Conservation (phyloP, 176 grass and related monocot species). For the Dactylis glomerata region DNA sequence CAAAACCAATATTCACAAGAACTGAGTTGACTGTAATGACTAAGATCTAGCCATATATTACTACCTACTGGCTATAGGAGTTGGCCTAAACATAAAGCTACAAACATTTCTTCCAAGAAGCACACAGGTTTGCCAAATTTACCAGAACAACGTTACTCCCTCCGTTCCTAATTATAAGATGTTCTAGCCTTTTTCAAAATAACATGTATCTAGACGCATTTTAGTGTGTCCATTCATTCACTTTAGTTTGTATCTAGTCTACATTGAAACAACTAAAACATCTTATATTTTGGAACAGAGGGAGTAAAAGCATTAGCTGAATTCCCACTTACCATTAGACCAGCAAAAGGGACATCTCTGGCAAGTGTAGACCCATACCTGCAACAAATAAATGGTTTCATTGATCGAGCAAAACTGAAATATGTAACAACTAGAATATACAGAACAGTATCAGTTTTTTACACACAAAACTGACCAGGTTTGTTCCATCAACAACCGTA, state of each 20-base stretch:
- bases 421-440: conserved; percentile 10
- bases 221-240: no score
- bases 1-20: neutral
- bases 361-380: conserved; percentile 98
- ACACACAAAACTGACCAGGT: neutral
- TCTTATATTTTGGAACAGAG: no score
- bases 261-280: no score
- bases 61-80: conserved; percentile 14
- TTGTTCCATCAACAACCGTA: neutral
- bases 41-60: neutral
- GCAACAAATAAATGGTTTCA: conserved; percentile 19
- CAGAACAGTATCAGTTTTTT: conserved; percentile 3
- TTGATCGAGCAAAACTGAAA: conserved; percentile 23
- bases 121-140: conserved; percentile 11
- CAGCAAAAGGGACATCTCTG: conserved; percentile 98
- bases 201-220: no score
- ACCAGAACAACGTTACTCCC: conserved; percentile 9
- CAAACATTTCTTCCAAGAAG: neutral
- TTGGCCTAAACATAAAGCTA: conserved; percentile 1
- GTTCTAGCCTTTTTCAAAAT: no score
- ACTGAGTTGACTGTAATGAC: neutral
- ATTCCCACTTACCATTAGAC: conserved; percentile 70
- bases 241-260: no score
- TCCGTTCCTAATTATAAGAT: no score
- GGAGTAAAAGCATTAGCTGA: conserved; percentile 14